Evolutionary conservation across 768 basidiomycete species (phyloP).

Genomic region (Serendipita sp.): DNA sequence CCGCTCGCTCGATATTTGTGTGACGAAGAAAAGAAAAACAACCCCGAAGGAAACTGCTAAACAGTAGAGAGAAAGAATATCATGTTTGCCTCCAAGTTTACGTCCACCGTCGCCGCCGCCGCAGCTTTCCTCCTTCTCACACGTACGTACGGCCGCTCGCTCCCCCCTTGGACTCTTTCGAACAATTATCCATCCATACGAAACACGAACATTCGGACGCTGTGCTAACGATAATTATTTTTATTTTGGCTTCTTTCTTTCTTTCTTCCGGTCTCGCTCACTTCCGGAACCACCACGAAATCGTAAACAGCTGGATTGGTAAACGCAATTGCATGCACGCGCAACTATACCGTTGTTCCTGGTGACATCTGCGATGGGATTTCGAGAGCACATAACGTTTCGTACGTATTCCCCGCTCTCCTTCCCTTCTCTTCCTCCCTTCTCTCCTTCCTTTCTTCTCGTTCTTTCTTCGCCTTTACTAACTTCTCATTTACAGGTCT

Average conservation of each 20-base stretch:
- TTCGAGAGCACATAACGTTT: constrained; percentile 29
- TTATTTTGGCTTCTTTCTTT: background rate
- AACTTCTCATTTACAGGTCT: constrained; percentile 15
- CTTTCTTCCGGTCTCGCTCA: background rate
- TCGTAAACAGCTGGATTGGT: no score
- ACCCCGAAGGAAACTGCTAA: no score
- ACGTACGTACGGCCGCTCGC: background rate
- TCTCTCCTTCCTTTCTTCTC: background rate
- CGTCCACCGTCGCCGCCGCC: background rate
- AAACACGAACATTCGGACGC: background rate
- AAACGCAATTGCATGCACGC: constrained; percentile 22
- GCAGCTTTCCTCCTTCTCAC: background rate
- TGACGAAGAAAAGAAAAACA: no score
- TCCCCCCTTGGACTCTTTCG: background rate
- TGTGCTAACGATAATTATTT: background rate
- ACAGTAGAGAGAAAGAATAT: no score
- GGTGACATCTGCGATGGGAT: constrained; percentile 44
- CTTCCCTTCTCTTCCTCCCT: constrained; percentile 10
- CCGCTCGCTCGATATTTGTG: no score
- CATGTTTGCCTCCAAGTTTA: no score
- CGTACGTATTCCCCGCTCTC: constrained; percentile 22
- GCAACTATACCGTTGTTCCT: constrained; percentile 32
- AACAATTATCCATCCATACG: background rate
- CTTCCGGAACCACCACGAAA: background rate
- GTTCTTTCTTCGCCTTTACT: background rate